Evolutionary conservation across 352 stramenopile species (phyloP), one percentile per base, ranked within the genome.

Genomic region (Blastocystis hominis): DNA sequence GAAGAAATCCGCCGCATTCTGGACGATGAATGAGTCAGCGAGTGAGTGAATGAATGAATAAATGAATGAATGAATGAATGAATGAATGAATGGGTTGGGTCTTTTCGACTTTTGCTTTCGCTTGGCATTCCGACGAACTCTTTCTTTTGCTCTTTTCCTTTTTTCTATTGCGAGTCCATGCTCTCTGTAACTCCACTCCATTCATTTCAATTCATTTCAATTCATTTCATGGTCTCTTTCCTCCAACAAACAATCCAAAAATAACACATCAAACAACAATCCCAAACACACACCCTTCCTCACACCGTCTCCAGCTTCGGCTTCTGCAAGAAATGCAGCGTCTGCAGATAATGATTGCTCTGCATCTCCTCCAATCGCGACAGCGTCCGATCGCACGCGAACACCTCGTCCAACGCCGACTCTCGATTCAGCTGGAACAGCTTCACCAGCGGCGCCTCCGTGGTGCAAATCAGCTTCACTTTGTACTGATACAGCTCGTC

Each of bases 401-500:
- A 77, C 30, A 79, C 75, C 44, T 78, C 84, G 55, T 88, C 56
- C 36, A 63, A 20, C 47, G 50, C 59, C 6, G 68, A 64, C 10
- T 86, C 38, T 42, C 54, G 36, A 75, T 89, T 66, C 36, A 75
- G 30, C 36, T 90, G 62, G 61, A 91, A 89, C 24, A 91, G 54
- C 54, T 91, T 38, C 15, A 68, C 5, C 36, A 90, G 24, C 2
- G 88, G 77, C 20, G 50, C 75, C 46, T 84, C 69, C 20, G 89
- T 87, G 1, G 42, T 66, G 20, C 89, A 77, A 7, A 91, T 79
- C 15, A 91, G 72, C 72, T 89, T 87, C n/a, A 86, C 61, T 24
- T 89, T 91, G 34, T 88, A 92, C 89, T 98, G 95, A 86, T 98
- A 98, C 64, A 98, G 89, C 90, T 98, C 95, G 89, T 98, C 96